Base-by-base conservation (phyloP, 139 green algal species). In the Raphidocelis subcapitata region DNA sequence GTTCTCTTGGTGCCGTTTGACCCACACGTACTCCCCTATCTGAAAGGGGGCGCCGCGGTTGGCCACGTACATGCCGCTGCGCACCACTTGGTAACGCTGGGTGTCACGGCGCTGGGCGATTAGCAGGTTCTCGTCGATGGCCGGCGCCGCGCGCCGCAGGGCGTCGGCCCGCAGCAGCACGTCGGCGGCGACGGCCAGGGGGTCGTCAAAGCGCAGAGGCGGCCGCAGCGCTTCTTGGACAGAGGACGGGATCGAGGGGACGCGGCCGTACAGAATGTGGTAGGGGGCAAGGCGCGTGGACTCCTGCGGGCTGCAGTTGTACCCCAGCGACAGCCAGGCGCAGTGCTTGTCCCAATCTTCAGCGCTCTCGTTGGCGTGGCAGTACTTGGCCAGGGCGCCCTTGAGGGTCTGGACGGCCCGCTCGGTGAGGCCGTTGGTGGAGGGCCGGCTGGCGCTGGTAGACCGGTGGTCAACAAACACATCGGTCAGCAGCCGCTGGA, bases 21-120 rank as follows among this genome's bases (percentile, higher is more conserved):
- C 41, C 41, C 80, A 84, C 20, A 84, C 79, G 33, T 72, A 75
- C 8, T 78, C 62, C 3, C 72, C 72, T 3, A 66, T 31, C 5
- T 71, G 31, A 57, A 80, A 74, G 3, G 29, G 28, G 2, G 3
- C 0, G 1, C 59, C 2, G 3, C 12, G 41, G 41, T 37, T 37
- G 12, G 67, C 51, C n/a, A 21, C 2, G 0, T 64, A 62, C 0
- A 14, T 36, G 5, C 72, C 67, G 1, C 51, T 57, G 2, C 79
- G 52, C 10, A 78, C 33, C 1, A 20, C 5, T 3, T 59, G 46
- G 31, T 83, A 83, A 0, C 70, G 51, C n/a, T 69, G 41, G 1
- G 24, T 64, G 61, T 83, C 78, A 0, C 66, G 2, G 46, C 80
- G 72, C 62, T 83, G 78, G 0, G 78, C 72, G 44, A 77, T 83